These are phyloP conservation scores for Epichloe elymi DNA, from an alignment of 2,329 filamentous ascomycete species.

Conservation along the genomic window DNA sequence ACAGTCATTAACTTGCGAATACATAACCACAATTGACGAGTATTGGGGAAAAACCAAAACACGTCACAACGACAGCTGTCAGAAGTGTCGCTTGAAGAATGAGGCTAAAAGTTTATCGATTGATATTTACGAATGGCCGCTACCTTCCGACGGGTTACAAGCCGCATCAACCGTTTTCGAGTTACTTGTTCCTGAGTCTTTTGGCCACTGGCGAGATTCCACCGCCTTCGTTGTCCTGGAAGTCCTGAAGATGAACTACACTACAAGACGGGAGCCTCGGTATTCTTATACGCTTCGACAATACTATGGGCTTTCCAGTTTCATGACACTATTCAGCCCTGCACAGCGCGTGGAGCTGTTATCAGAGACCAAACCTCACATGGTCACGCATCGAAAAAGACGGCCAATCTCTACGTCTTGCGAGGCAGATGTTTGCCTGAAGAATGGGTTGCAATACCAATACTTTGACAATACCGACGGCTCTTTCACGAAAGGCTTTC, in stretches of 20 bases:
- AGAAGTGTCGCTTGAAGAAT: constrained; percentile 19
- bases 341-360: constrained; percentile 8
- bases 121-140: constrained; percentile 41
- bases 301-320: constrained; percentile 5
- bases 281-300: constrained; percentile 3
- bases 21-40: neutral
- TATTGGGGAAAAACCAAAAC: neutral
- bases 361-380: constrained; percentile 11
- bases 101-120: constrained; percentile 30
- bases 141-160: constrained; percentile 21
- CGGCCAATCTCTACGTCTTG: neutral
- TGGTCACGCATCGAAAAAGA: constrained; percentile 4
- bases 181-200: constrained; percentile 26
- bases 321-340: neutral
- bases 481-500: constrained; percentile 1
- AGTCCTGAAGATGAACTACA: constrained; percentile 18
- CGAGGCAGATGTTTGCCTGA: constrained; percentile 10
- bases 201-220: constrained; percentile 35
- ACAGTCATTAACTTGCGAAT: constrained; percentile 2
- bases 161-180: constrained; percentile 41
- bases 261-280: neutral
- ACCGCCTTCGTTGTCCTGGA: constrained; percentile 28
- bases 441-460: constrained; percentile 12
- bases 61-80: constrained; percentile 15
- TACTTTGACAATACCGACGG: constrained; percentile 7